Base-by-base conservation (phyloP, 768 basidiomycete species). In the Epithele typhae region DNA sequence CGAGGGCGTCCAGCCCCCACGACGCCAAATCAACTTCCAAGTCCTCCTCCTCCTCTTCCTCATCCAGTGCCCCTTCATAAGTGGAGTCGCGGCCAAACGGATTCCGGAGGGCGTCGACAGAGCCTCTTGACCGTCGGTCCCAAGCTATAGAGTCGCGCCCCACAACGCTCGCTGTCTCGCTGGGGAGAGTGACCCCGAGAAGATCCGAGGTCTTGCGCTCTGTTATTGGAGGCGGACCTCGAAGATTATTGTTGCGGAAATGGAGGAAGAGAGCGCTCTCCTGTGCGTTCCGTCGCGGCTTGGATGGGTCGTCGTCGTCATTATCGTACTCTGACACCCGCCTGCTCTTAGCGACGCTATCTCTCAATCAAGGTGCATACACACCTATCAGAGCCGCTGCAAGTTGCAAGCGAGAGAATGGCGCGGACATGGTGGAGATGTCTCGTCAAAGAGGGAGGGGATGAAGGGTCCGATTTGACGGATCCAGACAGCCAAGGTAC, bases 251-350 rank as follows among this genome's bases (percentile, higher is more conserved):
- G 41, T 76, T 63, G 37, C 72, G 78, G 25, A 86, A 81, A 33
- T 89, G 70, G 61, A 87, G 84, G n/a, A 92, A 92, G 49, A 92
- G 85, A 41, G 88, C 90, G 50, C 88, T 91, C 49, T 92, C 87
- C 36, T 89, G 78, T 3, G 89, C 89, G 38, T 78, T 83, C 45
- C 75, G 77, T 52, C 71, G 67, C 7, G 80, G 79, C 10, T 69
- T 73, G 42, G 79, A 65, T 5, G 83, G 82, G 61, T 90, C 72
- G n/a, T 75, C 69, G 27, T 77, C 72, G 62, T 93, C 89, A 54
- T 93, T 93, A 74, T 94, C 92, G 62, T 94, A 94, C 65, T 94
- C 92, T 93, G 52, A 32, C 19, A 32, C 14, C 15, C 17, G 40
- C 12, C 10, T 18, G 40, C 1, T 9, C 4, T 15, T 25, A 6